A percentile compares a stretch with the other conserved stretches of the same genome.
Evolutionary conservation across 768 basidiomycete species (phyloP).

Genomic region (Lactarius pseudohatsudake): DNA sequence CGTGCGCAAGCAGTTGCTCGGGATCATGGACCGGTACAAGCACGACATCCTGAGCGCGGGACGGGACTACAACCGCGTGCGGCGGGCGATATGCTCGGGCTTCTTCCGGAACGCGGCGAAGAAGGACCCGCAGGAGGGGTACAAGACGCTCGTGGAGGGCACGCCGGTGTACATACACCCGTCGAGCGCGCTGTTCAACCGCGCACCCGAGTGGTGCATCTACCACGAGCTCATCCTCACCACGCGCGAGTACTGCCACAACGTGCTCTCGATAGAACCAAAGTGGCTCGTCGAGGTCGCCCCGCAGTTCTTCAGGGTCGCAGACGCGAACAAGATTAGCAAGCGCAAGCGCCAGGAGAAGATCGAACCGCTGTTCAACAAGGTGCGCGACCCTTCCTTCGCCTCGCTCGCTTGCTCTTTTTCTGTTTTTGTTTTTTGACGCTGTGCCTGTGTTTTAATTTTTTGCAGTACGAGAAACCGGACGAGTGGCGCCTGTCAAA

Average conservation of each 20-base stretch:
- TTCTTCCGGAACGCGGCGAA: slow-evolving; percentile 99
- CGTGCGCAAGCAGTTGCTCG: slow-evolving; percentile 93
- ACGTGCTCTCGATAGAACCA: slow-evolving; percentile 93
- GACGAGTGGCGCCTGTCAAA: slow-evolving; percentile 95
- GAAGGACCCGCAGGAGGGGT: slow-evolving; percentile 97
- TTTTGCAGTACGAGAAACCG: slow-evolving; percentile 71
- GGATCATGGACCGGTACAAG: slow-evolving; percentile 99
- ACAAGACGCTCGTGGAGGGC: slow-evolving; percentile 95
- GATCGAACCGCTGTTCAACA: slow-evolving; percentile 95
- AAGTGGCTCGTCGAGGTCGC: slow-evolving; percentile 99
- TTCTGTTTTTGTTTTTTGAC: background rate
- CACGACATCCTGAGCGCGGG: slow-evolving; percentile 95
- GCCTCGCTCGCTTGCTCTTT: background rate
- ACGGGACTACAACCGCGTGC: slow-evolving; percentile 87
- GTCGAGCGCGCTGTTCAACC: slow-evolving; percentile 94
- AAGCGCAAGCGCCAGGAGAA: slow-evolving; percentile 95
- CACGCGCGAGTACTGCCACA: slow-evolving; percentile 92
- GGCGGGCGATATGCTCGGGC: slow-evolving; percentile 94
- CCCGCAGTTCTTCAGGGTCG: slow-evolving; percentile 98
- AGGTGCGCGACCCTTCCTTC: slow-evolving; percentile 39
- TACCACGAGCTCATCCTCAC: slow-evolving; percentile 97
- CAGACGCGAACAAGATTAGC: slow-evolving; percentile 96
- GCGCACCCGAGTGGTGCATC: slow-evolving; percentile 92
- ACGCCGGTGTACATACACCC: slow-evolving; percentile 99
- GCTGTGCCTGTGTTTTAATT: background rate